Evolutionary conservation across 768 basidiomycete species (phyloP).

Genomic region (Leccinum subgranulosum): DNA sequence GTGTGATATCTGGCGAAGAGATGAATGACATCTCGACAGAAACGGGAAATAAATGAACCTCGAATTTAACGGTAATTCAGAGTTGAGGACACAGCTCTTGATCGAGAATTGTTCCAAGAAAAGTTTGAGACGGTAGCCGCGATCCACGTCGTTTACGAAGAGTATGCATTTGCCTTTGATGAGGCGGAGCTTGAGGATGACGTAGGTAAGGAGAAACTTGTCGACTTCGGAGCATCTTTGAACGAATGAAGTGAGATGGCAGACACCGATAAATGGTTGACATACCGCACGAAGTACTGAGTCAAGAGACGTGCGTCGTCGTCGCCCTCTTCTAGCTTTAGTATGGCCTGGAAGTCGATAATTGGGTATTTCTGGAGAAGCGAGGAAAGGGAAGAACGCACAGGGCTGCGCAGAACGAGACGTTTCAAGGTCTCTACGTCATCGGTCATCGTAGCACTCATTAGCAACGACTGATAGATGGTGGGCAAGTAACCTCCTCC

Average conservation of each 20-base stretch:
- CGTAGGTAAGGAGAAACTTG: constrained; percentile 95
- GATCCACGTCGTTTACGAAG: constrained; percentile 95
- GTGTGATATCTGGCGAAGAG: constrained; percentile 71
- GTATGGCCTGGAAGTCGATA: constrained; percentile 56
- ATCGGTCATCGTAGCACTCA: constrained; percentile 97
- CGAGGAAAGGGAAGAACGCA: constrained; percentile 36
- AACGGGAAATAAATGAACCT: constrained; percentile 41
- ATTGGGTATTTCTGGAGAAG: not conserved
- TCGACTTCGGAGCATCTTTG: constrained; percentile 88
- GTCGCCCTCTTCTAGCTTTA: constrained; percentile 85
- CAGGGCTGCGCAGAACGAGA: constrained; percentile 81
- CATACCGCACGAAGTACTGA: constrained; percentile 80
- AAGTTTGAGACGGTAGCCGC: constrained; percentile 93
- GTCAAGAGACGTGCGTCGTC: constrained; percentile 78
- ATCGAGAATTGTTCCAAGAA: constrained; percentile 98
- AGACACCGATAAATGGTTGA: not conserved
- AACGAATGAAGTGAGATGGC: constrained; percentile 3
- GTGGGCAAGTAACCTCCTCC: constrained; percentile 70
- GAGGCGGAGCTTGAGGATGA: constrained; percentile 93
- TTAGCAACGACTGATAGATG: constrained; percentile 88
- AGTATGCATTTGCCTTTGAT: constrained; percentile 95
- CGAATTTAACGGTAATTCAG: constrained; percentile 93
- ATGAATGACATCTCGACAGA: constrained; percentile 2
- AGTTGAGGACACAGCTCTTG: constrained; percentile 93
- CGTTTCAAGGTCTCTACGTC: constrained; percentile 93